Conservation (phyloP, 2,329 filamentous ascomycete genomes). For the Clarireedia hainanense region DNA sequence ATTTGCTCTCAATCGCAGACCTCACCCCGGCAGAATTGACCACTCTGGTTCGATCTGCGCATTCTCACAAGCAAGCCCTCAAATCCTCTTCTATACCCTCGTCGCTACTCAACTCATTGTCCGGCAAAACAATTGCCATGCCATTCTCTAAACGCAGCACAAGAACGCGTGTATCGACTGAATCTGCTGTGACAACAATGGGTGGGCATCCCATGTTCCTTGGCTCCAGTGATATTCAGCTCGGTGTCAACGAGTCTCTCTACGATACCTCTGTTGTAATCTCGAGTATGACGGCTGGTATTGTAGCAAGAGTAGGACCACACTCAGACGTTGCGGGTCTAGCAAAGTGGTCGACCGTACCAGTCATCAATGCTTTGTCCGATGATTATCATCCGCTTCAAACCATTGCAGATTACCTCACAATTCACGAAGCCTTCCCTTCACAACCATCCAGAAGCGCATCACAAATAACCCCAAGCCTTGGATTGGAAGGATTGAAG, state of each 20-base stretch:
- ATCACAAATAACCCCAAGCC: constrained; percentile 20
- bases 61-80: constrained; percentile 65
- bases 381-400: constrained; percentile 92
- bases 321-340: constrained; percentile 68
- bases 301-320: constrained; percentile 70
- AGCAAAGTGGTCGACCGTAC: constrained; percentile 66
- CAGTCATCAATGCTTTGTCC: constrained; percentile 81
- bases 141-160: constrained; percentile 97
- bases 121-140: constrained; percentile 80
- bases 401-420: constrained; percentile 88
- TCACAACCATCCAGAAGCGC: constrained; percentile 26
- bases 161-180: constrained; percentile 85
- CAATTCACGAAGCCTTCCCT: constrained; percentile 72
- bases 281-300: constrained; percentile 83
- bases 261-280: constrained; percentile 87
- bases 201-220: constrained; percentile 95
- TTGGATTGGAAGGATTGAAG: constrained; percentile 77
- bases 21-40: constrained; percentile 73
- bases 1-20: constrained; percentile 87
- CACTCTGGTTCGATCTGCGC: constrained; percentile 75
- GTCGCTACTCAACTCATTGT: constrained; percentile 53
- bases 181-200: constrained; percentile 80
- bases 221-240: constrained; percentile 90
- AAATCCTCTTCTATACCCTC: constrained; percentile 59
- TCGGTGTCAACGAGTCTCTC: constrained; percentile 93